Evolutionary conservation across 306 rosid genomes (phyloP), one percentile per base, ranked within the genome.

Genomic region (Hippophae rhamnoides): DNA sequence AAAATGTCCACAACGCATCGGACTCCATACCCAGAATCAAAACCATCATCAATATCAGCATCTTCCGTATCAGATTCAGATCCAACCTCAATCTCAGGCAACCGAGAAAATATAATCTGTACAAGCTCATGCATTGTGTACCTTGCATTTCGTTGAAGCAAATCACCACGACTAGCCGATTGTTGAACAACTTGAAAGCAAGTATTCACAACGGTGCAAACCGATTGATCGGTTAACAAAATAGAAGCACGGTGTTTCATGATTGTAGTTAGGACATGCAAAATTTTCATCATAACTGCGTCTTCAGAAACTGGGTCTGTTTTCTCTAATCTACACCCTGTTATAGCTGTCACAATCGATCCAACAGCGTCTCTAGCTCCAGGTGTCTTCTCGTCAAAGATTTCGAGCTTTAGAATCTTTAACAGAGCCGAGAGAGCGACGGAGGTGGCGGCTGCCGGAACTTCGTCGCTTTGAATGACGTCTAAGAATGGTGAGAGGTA

Each of bases 131-230:
- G 89, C 95, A 88, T 85, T 7, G 90, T 78, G 77, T 76, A 78
- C 75, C 92, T 72, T 0, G 98, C 95, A 31, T 62, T 78, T 41
- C 87, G 75, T 57, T 83, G 89, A 6, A 87, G 86, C 76, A 90
- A 81, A 64, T 85, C 89, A 7, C 89, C 92, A 46, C 92, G 60
- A 14, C 44, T 64, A 0, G 65, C 71, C 0, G 96, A 87, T 60
- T 83, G 96, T 47, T 85, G 92, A 18, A 90, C 89, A 10, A 85
- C 87, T 65, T 87, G 89, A 56, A 87, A 90, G 49, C 96, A 90
- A 0, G 95, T 80, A 41, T 86, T 85, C 18, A 85, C 83, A 6
- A 92, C 65, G 12, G 83, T 81, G 62, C 95, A 83, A 31, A 80
- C 86, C 0, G 85, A 69, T 13, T 83, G 93, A 48, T 88, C 99